Conservation (phyloP, 345 rosid species). For the Psidium friedrichsthalianum region DNA sequence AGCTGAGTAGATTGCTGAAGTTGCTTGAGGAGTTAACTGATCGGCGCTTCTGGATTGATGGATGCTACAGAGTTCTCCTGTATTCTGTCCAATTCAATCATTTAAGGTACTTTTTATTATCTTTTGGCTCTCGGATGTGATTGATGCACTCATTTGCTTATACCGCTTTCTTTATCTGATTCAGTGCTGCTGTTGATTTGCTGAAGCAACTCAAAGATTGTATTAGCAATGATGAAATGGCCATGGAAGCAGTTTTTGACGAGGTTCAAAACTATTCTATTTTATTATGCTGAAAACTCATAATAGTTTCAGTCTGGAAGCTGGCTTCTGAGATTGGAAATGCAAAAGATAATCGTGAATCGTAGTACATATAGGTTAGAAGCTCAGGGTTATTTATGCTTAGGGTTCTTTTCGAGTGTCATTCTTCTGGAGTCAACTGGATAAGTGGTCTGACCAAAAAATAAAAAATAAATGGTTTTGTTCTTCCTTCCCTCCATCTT, state of each 20-base stretch:
- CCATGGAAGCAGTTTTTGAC: slow-evolving; percentile 36
- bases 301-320: not conserved
- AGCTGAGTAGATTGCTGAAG: slow-evolving; percentile 31
- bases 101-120: slow-evolving; percentile 28
- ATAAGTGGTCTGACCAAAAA: not conserved
- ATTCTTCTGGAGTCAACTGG: not conserved
- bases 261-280: slow-evolving; percentile 44
- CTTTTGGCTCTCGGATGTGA: not conserved
- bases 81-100: slow-evolving; percentile 41
- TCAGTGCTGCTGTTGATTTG: slow-evolving; percentile 50
- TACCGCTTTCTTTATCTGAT: slow-evolving; percentile 4
- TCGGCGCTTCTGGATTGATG: slow-evolving; percentile 41
- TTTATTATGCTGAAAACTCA: not conserved
- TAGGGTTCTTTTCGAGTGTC: not conserved
- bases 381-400: not conserved
- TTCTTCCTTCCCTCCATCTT: not conserved
- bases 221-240: slow-evolving; percentile 27
- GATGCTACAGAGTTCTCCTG: slow-evolving; percentile 48
- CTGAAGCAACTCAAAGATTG: slow-evolving; percentile 40
- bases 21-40: slow-evolving; percentile 52
- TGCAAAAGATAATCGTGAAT: not conserved
- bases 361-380: not conserved
- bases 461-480: not conserved
- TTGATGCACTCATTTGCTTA: slow-evolving; percentile 1
- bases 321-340: not conserved